Base-by-base conservation (phyloP, 495 filamentous ascomycete genomes). In the Penicillium steckii region DNA sequence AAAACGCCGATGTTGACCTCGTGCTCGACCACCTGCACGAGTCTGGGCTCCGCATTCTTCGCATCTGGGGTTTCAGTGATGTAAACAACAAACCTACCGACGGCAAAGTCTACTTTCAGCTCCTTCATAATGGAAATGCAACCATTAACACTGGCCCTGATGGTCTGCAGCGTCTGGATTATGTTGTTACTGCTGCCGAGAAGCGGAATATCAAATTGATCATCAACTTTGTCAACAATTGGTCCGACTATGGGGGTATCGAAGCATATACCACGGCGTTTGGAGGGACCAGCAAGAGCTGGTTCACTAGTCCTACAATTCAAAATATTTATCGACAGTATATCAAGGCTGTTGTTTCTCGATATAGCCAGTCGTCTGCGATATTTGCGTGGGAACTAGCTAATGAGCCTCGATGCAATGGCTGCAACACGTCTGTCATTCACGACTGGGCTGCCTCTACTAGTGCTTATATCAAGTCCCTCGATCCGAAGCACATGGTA, bases 1-100 rank as follows among this genome's bases (percentile, higher is more conserved):
- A 80, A 61, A 75, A 81, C 53, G 67, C 61, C 12, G 85, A 89
- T 61, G 80, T 88, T 9, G 82, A 87, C 53, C 68, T 73, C 2
- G 75, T 75, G 17, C 71, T 84, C 35, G 60, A 77, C 13, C 70
- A 82, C 56, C 42, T 75, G 43, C 50, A 70, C 41, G 61, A 69
- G 21, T 76, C 84, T 13, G 84, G 83, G 1, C 75, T 89, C 50
- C 85, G 85, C 57, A 83, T 89, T 58, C 71, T 88, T 32, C 82
- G 87, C 10, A 74, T 87, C 50, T 89, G 87, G 86, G 85, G 85
- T 0, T 90, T 90, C 72, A 85, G 85, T 70, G 84, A 86, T 64
- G 71, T 75, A 17, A 85, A 78, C 41, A 41, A 58, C 0, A 53
- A 68, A 27, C 81, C 80, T 4, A 59, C 63, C 1, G 25, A 66